phyloP scores from a whole-genome alignment of 257 asterid species.

The Solanum bulbocastanum region DNA sequence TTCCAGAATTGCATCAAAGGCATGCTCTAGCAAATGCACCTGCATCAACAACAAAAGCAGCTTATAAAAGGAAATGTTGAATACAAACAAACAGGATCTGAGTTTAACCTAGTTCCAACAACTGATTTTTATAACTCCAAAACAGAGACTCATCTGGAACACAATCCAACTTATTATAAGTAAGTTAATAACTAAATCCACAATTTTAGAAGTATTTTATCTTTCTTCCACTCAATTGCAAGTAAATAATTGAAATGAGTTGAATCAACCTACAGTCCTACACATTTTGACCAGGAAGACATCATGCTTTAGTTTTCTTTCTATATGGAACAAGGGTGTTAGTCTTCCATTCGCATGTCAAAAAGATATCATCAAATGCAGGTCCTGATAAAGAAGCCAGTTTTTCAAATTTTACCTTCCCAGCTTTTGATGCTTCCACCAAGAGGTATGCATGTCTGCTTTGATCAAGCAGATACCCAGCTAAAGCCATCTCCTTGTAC shows the following conservation, averaged over 20 bases:
- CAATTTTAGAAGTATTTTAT: neutral
- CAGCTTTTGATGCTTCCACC: conserved; percentile 71
- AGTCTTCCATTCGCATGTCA: neutral
- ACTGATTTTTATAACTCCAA: neutral
- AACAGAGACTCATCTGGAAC: neutral
- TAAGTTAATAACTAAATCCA: neutral
- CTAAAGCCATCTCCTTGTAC: conserved; percentile 67
- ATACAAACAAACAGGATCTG: neutral
- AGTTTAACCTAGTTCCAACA: neutral
- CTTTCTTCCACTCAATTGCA: neutral
- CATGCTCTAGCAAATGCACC: conserved; percentile 88
- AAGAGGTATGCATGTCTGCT: conserved; percentile 38
- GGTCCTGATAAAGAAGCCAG: neutral
- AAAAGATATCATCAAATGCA: neutral
- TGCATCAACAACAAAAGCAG: conserved; percentile 18
- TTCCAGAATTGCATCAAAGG: conserved; percentile 61
- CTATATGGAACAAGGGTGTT: neutral
- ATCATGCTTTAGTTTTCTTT: neutral
- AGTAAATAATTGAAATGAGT: neutral
- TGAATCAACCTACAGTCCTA: neutral
- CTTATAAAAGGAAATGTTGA: neutral
- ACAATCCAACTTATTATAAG: neutral
- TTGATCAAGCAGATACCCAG: conserved; percentile 46
- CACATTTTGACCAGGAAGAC: neutral
- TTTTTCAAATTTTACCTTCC: conserved; percentile 50